These are phyloP conservation scores for Aspergillus viridinutans DNA, from an alignment of 2,329 filamentous ascomycete species.

Conservation along the genomic window DNA sequence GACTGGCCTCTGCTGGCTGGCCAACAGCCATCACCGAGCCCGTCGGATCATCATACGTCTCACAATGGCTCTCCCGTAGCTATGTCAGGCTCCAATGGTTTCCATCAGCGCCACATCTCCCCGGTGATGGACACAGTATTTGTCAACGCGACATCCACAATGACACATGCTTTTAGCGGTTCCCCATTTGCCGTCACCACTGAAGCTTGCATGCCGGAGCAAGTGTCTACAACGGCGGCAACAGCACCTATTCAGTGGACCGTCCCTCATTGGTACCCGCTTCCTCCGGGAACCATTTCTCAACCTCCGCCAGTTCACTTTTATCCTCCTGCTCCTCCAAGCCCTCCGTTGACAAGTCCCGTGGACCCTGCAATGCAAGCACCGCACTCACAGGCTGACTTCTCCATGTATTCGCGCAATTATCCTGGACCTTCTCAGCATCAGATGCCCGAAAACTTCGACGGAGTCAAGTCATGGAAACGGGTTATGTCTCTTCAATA, in stretches of 20 bases:
- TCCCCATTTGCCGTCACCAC: constrained; percentile 24
- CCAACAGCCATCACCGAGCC: constrained; percentile 22
- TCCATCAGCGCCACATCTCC: constrained; percentile 25
- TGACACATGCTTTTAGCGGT: constrained; percentile 21
- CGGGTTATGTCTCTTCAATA: constrained; percentile 27
- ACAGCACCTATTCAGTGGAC: constrained; percentile 21
- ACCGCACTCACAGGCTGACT: constrained; percentile 18
- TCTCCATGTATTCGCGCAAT: constrained; percentile 17
- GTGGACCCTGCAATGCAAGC: constrained; percentile 22
- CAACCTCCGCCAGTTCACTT: constrained; percentile 19
- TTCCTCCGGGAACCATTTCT: constrained; percentile 23
- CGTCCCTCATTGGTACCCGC: constrained; percentile 26
- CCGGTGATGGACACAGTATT: constrained; percentile 21
- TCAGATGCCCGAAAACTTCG: constrained; percentile 15
- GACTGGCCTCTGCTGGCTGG: constrained; percentile 18
- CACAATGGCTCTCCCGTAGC: constrained; percentile 17
- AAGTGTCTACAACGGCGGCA: constrained; percentile 19
- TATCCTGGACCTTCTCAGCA: constrained; percentile 14
- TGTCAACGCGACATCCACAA: constrained; percentile 22
- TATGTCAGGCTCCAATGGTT: constrained; percentile 20
- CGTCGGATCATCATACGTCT: constrained; percentile 18
- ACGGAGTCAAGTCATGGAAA: constrained; percentile 26
- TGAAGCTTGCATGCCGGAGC: constrained; percentile 25
- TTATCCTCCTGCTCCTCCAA: constrained; percentile 23
- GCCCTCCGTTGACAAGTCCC: constrained; percentile 19